Conservation (phyloP, 495 filamentous ascomycete genomes). For the Aspergillus homomorphus region DNA sequence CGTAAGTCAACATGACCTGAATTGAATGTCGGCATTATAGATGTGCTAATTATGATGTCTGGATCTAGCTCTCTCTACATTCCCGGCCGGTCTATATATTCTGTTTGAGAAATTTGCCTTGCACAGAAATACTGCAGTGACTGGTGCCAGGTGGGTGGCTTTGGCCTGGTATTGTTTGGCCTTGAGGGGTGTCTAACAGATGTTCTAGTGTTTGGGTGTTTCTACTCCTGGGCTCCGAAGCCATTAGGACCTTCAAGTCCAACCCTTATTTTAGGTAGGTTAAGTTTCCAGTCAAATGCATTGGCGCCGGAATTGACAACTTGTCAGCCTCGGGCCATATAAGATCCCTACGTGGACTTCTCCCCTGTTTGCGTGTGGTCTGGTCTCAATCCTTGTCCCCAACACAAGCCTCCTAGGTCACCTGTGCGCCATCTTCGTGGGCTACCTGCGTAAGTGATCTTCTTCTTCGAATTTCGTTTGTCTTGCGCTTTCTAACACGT, state of each 20-base stretch:
- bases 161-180: background rate
- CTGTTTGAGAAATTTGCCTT: slow-evolving; percentile 66
- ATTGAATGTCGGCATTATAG: background rate
- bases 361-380: slow-evolving; percentile 68
- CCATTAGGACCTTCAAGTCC: slow-evolving; percentile 71
- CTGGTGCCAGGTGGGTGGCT: slow-evolving; percentile 73
- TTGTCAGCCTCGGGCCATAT: slow-evolving; percentile 51
- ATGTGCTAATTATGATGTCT: slow-evolving; percentile 14
- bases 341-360: slow-evolving; percentile 90
- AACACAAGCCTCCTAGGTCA: slow-evolving; percentile 83
- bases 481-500: slow-evolving; percentile 14
- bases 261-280: slow-evolving; percentile 69
- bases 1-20: slow-evolving; percentile 56
- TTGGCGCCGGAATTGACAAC: slow-evolving; percentile 7
- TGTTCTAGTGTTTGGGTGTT: slow-evolving; percentile 79
- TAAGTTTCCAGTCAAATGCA: background rate
- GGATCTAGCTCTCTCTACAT: slow-evolving; percentile 70
- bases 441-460: slow-evolving; percentile 71
- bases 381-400: slow-evolving; percentile 71
- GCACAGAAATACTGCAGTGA: slow-evolving; percentile 60
- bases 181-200: slow-evolving; percentile 11
- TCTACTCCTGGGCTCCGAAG: slow-evolving; percentile 76
- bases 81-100: slow-evolving; percentile 71
- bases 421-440: slow-evolving; percentile 72
- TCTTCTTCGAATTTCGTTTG: background rate